Evolutionary conservation across 1,284 basidiomycete genomes (phyloP).

Genomic region (Sanghuangporus weigelae): DNA sequence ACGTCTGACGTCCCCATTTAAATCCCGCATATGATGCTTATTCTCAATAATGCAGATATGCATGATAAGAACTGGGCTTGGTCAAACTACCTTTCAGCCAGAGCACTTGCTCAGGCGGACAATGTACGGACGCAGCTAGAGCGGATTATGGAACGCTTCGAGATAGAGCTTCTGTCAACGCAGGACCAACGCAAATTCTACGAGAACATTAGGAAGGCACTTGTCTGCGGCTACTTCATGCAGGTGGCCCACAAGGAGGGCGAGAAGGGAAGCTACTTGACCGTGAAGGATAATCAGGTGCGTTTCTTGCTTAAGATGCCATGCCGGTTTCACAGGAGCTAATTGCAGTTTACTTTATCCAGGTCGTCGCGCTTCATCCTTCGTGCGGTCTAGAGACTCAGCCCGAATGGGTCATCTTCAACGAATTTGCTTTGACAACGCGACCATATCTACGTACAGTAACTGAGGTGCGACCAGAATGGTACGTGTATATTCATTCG

Average conservation of each 20-base stretch:
- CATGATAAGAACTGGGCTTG: conserved; percentile 88
- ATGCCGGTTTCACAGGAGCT: neutral
- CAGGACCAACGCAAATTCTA: conserved; percentile 78
- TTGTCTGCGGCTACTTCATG: conserved; percentile 98
- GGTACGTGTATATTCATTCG: conserved; percentile 43
- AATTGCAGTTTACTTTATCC: conserved; percentile 10
- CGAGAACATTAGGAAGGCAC: conserved; percentile 75
- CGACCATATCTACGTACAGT: conserved; percentile 88
- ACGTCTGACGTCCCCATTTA: conserved; percentile 26
- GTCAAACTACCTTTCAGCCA: conserved; percentile 85
- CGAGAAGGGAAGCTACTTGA: conserved; percentile 80
- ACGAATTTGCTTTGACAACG: conserved; percentile 96
- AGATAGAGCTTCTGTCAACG: conserved; percentile 78
- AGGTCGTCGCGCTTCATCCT: conserved; percentile 92
- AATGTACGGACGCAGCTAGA: conserved; percentile 93
- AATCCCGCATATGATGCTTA: conserved; percentile 6
- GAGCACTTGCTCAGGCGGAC: conserved; percentile 87
- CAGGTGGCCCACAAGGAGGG: conserved; percentile 95
- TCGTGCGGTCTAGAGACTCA: conserved; percentile 89
- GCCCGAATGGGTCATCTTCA: conserved; percentile 97
- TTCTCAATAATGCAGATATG: conserved; percentile 40
- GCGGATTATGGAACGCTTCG: conserved; percentile 91
- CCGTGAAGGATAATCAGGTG: conserved; percentile 92
- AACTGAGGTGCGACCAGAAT: conserved; percentile 85
- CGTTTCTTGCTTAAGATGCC: conserved; percentile 20